Evolutionary conservation across 768 basidiomycete genomes (phyloP).

Genomic region (Rhodocollybia butyracea): DNA sequence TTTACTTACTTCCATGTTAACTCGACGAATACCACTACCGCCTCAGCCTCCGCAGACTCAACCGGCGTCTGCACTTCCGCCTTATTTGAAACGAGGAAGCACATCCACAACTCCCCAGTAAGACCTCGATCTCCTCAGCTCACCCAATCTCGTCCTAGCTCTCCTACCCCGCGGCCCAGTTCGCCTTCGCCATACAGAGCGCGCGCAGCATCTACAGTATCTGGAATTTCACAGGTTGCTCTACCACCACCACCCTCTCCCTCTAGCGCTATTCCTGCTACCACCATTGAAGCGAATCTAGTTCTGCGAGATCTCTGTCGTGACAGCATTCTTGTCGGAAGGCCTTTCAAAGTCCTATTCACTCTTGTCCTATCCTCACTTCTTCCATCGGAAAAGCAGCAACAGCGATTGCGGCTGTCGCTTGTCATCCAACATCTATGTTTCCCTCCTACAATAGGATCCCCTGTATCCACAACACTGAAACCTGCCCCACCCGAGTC

Average conservation of each 20-base stretch:
- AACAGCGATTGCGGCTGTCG: conserved; percentile 36
- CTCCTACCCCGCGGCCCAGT: conserved; percentile 44
- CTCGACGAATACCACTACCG: conserved; percentile 69
- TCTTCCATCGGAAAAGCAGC: conserved; percentile 30
- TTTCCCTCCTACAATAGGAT: conserved; percentile 27
- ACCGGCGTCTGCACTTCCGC: conserved; percentile 70
- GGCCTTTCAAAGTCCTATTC: conserved; percentile 57
- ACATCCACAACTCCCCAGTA: conserved; percentile 32
- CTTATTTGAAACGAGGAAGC: conserved; percentile 62
- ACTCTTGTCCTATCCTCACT: conserved; percentile 48
- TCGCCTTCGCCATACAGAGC: conserved; percentile 41
- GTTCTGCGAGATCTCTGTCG: conserved; percentile 48
- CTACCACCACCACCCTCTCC: conserved; percentile 20
- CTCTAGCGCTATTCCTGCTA: conserved; percentile 17
- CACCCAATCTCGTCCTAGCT: conserved; percentile 48
- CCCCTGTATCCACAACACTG: conserved; percentile 19
- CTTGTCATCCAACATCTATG: conserved; percentile 69
- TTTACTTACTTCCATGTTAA: conserved; percentile 84
- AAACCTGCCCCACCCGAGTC: conserved; percentile 27
- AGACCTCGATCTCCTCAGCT: conserved; percentile 61
- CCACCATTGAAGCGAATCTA: conserved; percentile 58
- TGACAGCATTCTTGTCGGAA: conserved; percentile 43
- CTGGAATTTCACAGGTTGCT: conserved; percentile 32
- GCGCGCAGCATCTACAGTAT: conserved; percentile 37
- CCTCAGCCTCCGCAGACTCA: conserved; percentile 33